Evolutionary conservation across 345 rosid genomes (phyloP).

Genomic region (Salix exigua): DNA sequence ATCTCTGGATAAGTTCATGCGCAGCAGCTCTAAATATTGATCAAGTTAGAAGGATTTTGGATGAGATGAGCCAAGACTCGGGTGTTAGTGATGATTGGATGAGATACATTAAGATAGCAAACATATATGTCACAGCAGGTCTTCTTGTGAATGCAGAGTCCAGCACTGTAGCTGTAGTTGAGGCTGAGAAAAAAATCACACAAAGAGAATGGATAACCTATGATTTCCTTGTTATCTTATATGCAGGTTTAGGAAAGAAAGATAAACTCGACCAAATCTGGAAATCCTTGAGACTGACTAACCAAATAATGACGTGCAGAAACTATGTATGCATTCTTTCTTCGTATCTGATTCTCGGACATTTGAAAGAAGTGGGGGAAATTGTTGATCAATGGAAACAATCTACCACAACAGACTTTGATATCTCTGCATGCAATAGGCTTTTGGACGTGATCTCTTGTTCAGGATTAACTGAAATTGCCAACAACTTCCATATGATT

Average conservation of each 20-base stretch:
- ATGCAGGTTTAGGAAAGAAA: slow-evolving; percentile 73
- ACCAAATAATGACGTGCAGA: slow-evolving; percentile 78
- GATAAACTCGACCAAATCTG: slow-evolving; percentile 78
- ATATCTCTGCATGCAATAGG: slow-evolving; percentile 50
- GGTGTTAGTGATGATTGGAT: slow-evolving; percentile 53
- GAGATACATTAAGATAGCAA: slow-evolving; percentile 49
- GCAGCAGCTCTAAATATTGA: slow-evolving; percentile 60
- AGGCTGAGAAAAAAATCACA: slow-evolving; percentile 53
- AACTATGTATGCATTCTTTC: slow-evolving; percentile 74
- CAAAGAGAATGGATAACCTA: slow-evolving; percentile 81
- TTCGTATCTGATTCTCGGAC: slow-evolving; percentile 70
- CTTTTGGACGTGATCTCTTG: slow-evolving; percentile 52
- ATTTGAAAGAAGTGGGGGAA: slow-evolving; percentile 63
- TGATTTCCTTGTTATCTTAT: slow-evolving; percentile 72
- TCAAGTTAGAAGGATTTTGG: slow-evolving; percentile 54
- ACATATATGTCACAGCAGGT: slow-evolving; percentile 52
- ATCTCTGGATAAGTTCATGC: slow-evolving; percentile 86
- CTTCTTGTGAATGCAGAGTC: slow-evolving; percentile 42
- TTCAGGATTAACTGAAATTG: slow-evolving; percentile 47
- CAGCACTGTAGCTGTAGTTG: slow-evolving; percentile 35
- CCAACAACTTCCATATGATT: slow-evolving; percentile 33
- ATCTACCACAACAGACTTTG: slow-evolving; percentile 53
- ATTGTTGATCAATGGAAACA: slow-evolving; percentile 81
- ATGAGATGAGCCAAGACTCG: slow-evolving; percentile 58
- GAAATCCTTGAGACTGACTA: slow-evolving; percentile 79